A percentile compares a stretch with the other conserved stretches of the same genome.
Conservation (phyloP, 371 early-diverging fungal genomes). For the Mucor racemosus region DNA sequence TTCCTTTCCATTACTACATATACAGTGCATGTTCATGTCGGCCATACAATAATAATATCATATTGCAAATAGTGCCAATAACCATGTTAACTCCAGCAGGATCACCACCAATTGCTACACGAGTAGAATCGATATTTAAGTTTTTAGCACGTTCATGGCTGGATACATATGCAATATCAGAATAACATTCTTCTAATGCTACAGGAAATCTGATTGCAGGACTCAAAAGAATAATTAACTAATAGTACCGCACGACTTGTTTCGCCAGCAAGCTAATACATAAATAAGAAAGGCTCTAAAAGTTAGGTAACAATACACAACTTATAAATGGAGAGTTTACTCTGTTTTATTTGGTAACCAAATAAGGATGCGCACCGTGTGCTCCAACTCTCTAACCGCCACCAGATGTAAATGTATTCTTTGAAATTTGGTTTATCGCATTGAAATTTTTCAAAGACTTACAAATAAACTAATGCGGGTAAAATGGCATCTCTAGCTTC, state of each 20-base stretch:
- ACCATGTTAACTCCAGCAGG: slow-evolving; percentile 43
- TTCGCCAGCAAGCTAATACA: not conserved
- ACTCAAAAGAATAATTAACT: slow-evolving; percentile 24
- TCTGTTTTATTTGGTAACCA: not conserved
- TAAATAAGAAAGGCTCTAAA: too few species aligned
- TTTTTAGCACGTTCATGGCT: slow-evolving; percentile 13
- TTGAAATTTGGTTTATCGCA: not conserved
- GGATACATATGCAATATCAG: slow-evolving; percentile 20
- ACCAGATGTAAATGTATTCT: not conserved
- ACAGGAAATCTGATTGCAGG: slow-evolving; percentile 35
- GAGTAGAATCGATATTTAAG: slow-evolving; percentile 22
- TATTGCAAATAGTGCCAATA: slow-evolving; percentile 27
- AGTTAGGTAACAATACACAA: too few species aligned
- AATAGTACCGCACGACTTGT: slow-evolving; percentile 20
- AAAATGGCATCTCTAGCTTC: not conserved
- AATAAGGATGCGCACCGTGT: slow-evolving; percentile 5
- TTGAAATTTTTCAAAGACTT: not conserved
- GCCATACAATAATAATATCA: not conserved
- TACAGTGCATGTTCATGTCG: not conserved
- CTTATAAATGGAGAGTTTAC: too few species aligned
- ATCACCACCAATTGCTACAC: slow-evolving; percentile 36
- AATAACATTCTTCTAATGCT: slow-evolving; percentile 36
- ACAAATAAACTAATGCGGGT: slow-evolving; percentile 6
- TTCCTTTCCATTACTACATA: slow-evolving; percentile 14
- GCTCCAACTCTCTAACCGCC: not conserved